phyloP scores from a whole-genome alignment of 805 yeast genomes.

The Cyberlindnera meyerae region DNA sequence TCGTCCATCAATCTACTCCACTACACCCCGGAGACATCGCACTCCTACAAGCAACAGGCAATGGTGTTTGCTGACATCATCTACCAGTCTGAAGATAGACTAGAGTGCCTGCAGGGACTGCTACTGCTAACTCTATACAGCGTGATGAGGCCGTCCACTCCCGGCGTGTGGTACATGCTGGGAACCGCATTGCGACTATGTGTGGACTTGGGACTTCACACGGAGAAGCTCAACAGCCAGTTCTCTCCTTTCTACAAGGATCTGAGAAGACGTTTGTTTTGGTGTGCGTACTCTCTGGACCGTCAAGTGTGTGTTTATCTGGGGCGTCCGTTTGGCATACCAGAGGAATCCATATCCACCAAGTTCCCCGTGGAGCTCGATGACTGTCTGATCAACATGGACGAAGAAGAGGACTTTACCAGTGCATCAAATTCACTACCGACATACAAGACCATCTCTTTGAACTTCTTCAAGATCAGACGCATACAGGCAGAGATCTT shows the following conservation, averaged over 20 bases:
- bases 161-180: constrained; percentile 89
- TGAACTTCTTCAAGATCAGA: constrained; percentile 65
- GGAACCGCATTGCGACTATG: constrained; percentile 77
- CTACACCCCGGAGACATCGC: constrained; percentile 61
- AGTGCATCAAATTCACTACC: constrained; percentile 37
- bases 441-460: constrained; percentile 63
- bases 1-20: constrained; percentile 68
- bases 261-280: constrained; percentile 69
- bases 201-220: constrained; percentile 81
- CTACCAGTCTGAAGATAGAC: constrained; percentile 50
- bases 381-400: constrained; percentile 54
- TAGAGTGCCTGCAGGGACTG: constrained; percentile 71
- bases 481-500: constrained; percentile 75
- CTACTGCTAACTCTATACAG: constrained; percentile 66
- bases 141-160: constrained; percentile 82
- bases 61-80: constrained; percentile 52
- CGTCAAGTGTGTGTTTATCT: constrained; percentile 81
- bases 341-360: constrained; percentile 71
- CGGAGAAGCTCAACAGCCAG: constrained; percentile 43
- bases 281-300: constrained; percentile 87
- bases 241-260: constrained; percentile 58
- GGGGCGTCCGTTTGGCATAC: constrained; percentile 85
- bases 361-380: constrained; percentile 71
- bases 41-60: constrained; percentile 66
- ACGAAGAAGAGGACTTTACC: constrained; percentile 36